Evolutionary conservation across 202 grass and related monocot genomes (phyloP).

Genomic region (Dendrocalamus latiflorus): DNA sequence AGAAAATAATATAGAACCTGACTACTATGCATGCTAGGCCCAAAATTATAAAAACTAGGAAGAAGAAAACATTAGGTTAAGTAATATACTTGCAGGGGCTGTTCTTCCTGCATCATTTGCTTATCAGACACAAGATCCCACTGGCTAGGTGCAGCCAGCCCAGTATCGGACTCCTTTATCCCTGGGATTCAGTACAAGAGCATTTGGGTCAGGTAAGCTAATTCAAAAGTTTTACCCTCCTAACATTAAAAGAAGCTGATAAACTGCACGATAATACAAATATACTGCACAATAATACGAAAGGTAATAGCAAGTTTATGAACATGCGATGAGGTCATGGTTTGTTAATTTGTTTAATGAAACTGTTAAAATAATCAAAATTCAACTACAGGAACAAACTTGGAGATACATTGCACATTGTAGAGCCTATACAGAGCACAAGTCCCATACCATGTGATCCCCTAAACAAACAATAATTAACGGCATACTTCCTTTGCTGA

Average conservation of each 20-base stretch:
- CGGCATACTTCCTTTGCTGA: background rate
- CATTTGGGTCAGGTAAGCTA: background rate
- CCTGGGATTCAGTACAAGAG: slow-evolving; percentile 1
- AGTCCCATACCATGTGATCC: background rate
- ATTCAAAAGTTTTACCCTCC: background rate
- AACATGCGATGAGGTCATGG: background rate
- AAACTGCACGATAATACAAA: no score
- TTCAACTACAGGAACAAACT: background rate
- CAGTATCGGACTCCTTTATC: slow-evolving; percentile 96
- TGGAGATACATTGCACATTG: background rate
- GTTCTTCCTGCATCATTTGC: slow-evolving; percentile 97
- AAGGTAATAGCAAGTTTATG: background rate
- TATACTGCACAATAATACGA: background rate
- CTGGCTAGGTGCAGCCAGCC: slow-evolving; percentile 81
- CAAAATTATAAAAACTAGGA: background rate
- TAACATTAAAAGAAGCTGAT: background rate
- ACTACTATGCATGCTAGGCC: background rate
- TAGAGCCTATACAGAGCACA: background rate
- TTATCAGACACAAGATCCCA: slow-evolving; percentile 98
- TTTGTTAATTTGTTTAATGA: background rate
- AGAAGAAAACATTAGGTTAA: background rate
- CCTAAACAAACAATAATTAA: background rate
- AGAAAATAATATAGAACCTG: background rate
- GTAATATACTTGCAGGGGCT: slow-evolving; percentile 24
- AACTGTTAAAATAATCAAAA: background rate